A percentile compares a stretch with the other conserved stretches of the same genome.
Conservation (phyloP, 2,329 filamentous ascomycete species). For the Zymoseptoria pseudotritici region DNA sequence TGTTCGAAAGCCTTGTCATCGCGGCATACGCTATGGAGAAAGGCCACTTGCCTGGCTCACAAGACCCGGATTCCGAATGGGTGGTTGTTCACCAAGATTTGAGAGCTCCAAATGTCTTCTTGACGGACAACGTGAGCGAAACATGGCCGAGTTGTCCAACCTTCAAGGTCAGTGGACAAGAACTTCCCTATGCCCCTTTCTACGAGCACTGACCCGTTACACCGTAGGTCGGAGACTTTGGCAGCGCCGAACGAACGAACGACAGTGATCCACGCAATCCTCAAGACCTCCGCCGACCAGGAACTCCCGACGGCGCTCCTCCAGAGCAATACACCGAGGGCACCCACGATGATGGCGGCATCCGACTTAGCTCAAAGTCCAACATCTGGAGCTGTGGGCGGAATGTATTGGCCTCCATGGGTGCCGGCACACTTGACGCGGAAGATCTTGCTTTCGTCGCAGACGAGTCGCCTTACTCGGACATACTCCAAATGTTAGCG, state of each 20-base stretch:
- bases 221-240: not conserved
- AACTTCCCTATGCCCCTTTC: not conserved
- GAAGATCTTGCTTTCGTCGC: not conserved
- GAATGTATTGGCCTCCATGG: not conserved
- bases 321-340: not conserved
- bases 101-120: not conserved
- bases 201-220: not conserved
- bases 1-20: not conserved
- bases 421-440: not conserved
- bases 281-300: not conserved
- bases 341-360: not conserved
- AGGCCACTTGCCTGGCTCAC: not conserved
- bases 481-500: not conserved
- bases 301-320: not conserved
- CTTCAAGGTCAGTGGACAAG: not conserved
- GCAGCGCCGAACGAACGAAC: not conserved
- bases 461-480: not conserved
- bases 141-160: not conserved
- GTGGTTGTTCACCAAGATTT: not conserved
- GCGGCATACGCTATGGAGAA: not conserved
- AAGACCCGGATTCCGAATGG: not conserved
- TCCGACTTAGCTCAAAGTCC: not conserved
- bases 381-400: not conserved
- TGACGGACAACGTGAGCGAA: not conserved
- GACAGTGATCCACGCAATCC: not conserved